These are phyloP conservation scores for Cadophora sp. DNA, from an alignment of 2,329 filamentous ascomycete species.

Conservation along the genomic window DNA sequence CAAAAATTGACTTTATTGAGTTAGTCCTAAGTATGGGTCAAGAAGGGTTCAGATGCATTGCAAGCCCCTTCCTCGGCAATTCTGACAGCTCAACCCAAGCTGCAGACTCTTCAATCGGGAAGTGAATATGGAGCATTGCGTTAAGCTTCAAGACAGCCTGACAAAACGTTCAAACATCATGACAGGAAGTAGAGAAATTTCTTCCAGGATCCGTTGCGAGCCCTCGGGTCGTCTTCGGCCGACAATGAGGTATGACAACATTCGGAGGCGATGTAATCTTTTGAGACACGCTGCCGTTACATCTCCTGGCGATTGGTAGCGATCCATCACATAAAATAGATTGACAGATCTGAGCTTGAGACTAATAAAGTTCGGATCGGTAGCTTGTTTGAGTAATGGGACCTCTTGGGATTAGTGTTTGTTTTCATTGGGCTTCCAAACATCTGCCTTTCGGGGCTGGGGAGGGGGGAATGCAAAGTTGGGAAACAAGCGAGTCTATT, in stretches of 20 bases:
- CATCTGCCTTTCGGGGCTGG: too few species aligned
- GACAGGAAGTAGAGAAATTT: neutral
- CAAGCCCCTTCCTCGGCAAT: too few species aligned
- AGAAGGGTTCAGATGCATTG: neutral
- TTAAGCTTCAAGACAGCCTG: neutral
- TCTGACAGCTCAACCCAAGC: too few species aligned
- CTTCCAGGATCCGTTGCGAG: neutral
- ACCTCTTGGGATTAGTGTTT: neutral
- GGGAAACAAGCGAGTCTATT: too few species aligned
- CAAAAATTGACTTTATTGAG: neutral
- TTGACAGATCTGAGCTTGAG: neutral
- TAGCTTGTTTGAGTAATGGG: neutral
- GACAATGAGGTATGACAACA: neutral
- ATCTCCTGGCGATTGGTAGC: neutral
- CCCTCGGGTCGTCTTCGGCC: neutral
- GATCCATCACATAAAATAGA: neutral
- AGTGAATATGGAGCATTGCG: neutral
- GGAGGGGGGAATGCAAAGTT: too few species aligned
- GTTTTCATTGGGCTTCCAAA: neutral
- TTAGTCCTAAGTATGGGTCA: neutral
- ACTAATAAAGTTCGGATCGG: neutral
- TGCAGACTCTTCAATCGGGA: neutral
- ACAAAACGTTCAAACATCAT: neutral
- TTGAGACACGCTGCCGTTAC: neutral
- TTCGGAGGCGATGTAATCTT: neutral